phyloP scores from a whole-genome alignment of 1,284 basidiomycete genomes.

The Coniophora puteana region DNA sequence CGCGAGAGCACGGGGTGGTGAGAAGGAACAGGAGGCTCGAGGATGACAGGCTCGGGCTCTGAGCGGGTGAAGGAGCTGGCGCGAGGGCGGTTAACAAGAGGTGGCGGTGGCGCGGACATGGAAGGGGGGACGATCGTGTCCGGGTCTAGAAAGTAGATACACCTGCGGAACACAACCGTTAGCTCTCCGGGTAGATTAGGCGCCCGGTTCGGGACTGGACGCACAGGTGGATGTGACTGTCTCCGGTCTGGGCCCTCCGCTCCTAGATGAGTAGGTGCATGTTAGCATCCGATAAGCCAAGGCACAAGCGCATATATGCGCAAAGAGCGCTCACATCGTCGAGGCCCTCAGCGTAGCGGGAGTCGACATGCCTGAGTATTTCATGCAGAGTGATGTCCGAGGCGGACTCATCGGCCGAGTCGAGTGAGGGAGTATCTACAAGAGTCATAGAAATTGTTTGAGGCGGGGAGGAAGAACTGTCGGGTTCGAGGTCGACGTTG shows the following conservation, averaged over 20 bases:
- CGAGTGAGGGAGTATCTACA: slow-evolving; percentile 75
- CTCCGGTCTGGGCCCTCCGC: slow-evolving; percentile 59
- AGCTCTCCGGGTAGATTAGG: slow-evolving; percentile 18
- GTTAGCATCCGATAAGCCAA: slow-evolving; percentile 9
- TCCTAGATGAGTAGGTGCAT: slow-evolving; percentile 48
- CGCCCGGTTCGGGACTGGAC: slow-evolving; percentile 33
- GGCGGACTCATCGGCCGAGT: slow-evolving; percentile 57
- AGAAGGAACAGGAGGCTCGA: slow-evolving; percentile 73
- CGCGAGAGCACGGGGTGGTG: slow-evolving; percentile 64
- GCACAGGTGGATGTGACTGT: slow-evolving; percentile 78
- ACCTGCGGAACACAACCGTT: too few relatives aligned
- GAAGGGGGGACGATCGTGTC: slow-evolving; percentile 68
- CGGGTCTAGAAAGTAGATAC: slow-evolving; percentile 79
- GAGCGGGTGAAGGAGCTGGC: slow-evolving; percentile 65
- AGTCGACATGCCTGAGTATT: slow-evolving; percentile 62
- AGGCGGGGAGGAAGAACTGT: slow-evolving; percentile 37
- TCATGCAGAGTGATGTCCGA: slow-evolving; percentile 58
- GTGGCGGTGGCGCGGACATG: slow-evolving; percentile 56
- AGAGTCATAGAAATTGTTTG: slow-evolving; percentile 60
- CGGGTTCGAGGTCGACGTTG: slow-evolving; percentile 57
- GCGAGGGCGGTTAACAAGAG: slow-evolving; percentile 59
- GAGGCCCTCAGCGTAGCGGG: slow-evolving; percentile 60
- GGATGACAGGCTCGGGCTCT: slow-evolving; percentile 69
- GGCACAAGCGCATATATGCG: slow-evolving; percentile 12
- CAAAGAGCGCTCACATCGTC: slow-evolving; percentile 54